Evolutionary conservation across 306 rosid genomes (phyloP).

Genomic region (Lithocarpus polystachyus): DNA sequence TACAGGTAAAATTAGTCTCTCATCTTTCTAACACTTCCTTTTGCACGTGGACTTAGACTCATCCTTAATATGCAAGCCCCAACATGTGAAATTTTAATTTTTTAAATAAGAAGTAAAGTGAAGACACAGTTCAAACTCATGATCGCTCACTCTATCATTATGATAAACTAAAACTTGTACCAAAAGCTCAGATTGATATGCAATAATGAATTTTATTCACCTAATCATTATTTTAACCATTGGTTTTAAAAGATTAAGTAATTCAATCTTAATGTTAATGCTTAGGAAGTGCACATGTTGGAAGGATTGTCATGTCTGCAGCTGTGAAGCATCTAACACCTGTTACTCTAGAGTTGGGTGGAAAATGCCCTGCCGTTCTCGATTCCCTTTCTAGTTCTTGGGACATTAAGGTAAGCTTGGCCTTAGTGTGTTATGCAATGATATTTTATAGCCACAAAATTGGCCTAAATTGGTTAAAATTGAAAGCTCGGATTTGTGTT

Average conservation of each 20-base stretch:
- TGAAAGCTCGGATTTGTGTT: no score
- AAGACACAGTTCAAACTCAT: no score
- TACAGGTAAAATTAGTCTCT: slow-evolving; percentile 39
- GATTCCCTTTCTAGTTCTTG: slow-evolving; percentile 63
- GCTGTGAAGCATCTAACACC: slow-evolving; percentile 72
- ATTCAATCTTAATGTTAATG: neutral
- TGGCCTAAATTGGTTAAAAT: no score
- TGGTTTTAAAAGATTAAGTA: neutral
- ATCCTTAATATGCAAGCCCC: no score
- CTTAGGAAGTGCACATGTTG: slow-evolving; percentile 60
- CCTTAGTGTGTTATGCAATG: neutral
- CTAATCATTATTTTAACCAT: neutral
- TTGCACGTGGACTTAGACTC: no score
- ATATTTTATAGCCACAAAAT: no score
- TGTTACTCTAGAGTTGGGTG: slow-evolving; percentile 70
- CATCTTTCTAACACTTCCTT: neutral
- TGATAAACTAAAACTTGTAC: no score
- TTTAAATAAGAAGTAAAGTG: no score
- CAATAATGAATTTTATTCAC: no score
- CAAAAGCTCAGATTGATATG: no score
- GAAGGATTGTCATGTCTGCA: slow-evolving; percentile 59
- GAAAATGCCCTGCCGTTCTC: slow-evolving; percentile 70
- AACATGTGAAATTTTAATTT: no score
- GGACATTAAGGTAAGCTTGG: slow-evolving; percentile 44
- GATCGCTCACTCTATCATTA: no score